Conservation (phyloP, 1,284 basidiomycete genomes). For the Melampsora americana region DNA sequence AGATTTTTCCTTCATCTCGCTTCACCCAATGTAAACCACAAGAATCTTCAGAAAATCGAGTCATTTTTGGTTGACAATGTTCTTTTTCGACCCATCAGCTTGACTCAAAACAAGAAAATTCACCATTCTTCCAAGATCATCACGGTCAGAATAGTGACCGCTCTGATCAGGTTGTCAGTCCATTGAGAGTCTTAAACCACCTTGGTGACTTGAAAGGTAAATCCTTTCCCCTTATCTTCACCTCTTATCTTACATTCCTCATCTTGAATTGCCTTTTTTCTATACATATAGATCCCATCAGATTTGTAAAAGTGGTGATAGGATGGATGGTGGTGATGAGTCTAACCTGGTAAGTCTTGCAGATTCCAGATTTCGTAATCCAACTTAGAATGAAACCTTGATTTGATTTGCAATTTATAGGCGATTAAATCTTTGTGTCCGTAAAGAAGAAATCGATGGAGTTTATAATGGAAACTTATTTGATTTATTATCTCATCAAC, state of each 20-base stretch:
- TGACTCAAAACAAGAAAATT: not conserved
- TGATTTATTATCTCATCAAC: no score
- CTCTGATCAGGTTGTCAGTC: not conserved
- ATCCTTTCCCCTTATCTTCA: not conserved
- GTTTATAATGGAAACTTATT: no score
- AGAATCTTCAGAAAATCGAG: not conserved
- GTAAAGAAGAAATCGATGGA: no score
- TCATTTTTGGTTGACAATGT: not conserved
- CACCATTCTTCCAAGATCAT: not conserved
- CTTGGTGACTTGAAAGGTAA: conserved; percentile 13
- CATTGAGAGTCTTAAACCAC: conserved; percentile 12
- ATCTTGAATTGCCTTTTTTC: not conserved
- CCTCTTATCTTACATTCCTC: not conserved
- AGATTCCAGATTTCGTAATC: not conserved
- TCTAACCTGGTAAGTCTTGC: conserved; percentile 22
- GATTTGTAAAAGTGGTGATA: conserved; percentile 12
- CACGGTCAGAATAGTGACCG: not conserved
- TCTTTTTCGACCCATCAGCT: not conserved
- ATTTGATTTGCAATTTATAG: no score
- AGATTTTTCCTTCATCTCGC: no score
- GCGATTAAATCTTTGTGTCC: no score
- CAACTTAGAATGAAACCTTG: no score
- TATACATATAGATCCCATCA: conserved; percentile 10
- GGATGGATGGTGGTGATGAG: conserved; percentile 24
- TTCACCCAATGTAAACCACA: no score